These are phyloP conservation scores for Rhododendron griersonianum DNA, from an alignment of 148 eudicot species.

Conservation along the genomic window DNA sequence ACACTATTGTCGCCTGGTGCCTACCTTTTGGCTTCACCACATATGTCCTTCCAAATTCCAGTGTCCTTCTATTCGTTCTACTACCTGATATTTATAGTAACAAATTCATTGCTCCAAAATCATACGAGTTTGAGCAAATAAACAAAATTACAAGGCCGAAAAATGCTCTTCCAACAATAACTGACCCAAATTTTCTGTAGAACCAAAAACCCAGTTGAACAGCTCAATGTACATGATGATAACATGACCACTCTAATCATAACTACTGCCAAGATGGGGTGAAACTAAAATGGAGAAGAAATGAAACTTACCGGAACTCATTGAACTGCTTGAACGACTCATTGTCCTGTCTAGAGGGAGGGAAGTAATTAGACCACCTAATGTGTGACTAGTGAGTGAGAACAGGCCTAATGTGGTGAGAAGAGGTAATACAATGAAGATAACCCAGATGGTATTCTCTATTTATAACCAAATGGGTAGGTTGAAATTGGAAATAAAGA, in stretches of 20 bases:
- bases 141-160: neutral
- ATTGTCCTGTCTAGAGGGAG: slow-evolving; percentile 24
- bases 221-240: neutral
- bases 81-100: slow-evolving; percentile 43
- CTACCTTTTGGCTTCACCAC: slow-evolving; percentile 91
- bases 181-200: neutral
- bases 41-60: slow-evolving; percentile 94
- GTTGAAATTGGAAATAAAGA: slow-evolving; percentile 36
- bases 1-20: slow-evolving; percentile 89
- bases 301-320: slow-evolving; percentile 72
- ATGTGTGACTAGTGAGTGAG: neutral
- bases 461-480: slow-evolving; percentile 56
- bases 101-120: neutral
- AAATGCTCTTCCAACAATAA: neutral
- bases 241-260: neutral
- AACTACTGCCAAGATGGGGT: slow-evolving; percentile 1
- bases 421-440: slow-evolving; percentile 36
- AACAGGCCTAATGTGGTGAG: neutral
- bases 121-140: slow-evolving; percentile 2
- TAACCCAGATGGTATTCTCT: slow-evolving; percentile 19
- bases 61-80: slow-evolving; percentile 54
- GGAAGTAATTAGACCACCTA: slow-evolving; percentile 16
- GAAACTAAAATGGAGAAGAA: neutral
- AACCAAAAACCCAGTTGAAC: neutral
- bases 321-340: slow-evolving; percentile 65